A percentile compares a stretch with the other conserved stretches of the same genome.
Conservation (phyloP, 73 alveolate genomes). For the Paramecium caudatum region DNA sequence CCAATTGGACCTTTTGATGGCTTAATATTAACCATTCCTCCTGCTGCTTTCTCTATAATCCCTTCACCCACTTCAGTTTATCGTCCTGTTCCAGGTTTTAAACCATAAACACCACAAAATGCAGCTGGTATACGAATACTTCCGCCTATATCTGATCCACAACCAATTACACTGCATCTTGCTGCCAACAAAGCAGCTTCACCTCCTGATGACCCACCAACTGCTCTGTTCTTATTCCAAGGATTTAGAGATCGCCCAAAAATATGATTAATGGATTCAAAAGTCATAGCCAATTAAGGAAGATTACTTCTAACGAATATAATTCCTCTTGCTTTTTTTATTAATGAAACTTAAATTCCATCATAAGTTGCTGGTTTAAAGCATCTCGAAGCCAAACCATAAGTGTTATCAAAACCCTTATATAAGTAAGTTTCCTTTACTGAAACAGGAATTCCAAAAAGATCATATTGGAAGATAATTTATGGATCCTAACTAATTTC, state of each 20-base stretch:
- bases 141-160: conserved; percentile 90
- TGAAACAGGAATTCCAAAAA: conserved; percentile 88
- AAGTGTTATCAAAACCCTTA: conserved; percentile 75
- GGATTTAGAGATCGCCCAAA: conserved; percentile 86
- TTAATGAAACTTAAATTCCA: conserved; percentile 76
- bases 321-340: conserved; percentile 83
- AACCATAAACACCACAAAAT: conserved; percentile 83
- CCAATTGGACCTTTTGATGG: conserved; percentile 81
- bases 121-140: conserved; percentile 86
- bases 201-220: conserved; percentile 94
- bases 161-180: conserved; percentile 81
- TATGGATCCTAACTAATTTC: conserved; percentile 15
- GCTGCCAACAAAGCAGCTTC: conserved; percentile 86
- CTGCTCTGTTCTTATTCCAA: conserved; percentile 79
- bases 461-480: conserved; percentile 53
- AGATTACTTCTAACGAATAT: conserved; percentile 79
- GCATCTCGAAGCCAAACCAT: conserved; percentile 67
- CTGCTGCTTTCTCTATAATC: neutral
- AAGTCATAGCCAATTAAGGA: conserved; percentile 77
- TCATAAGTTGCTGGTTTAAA: conserved; percentile 67
- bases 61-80: conserved; percentile 75
- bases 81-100: conserved; percentile 81
- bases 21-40: conserved; percentile 17
- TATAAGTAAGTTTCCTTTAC: conserved; percentile 79
- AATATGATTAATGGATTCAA: conserved; percentile 76